Evolutionary conservation across 495 filamentous ascomycete genomes (phyloP), one percentile per base, ranked within the genome.

Genomic region (Terfezia boudieri): DNA sequence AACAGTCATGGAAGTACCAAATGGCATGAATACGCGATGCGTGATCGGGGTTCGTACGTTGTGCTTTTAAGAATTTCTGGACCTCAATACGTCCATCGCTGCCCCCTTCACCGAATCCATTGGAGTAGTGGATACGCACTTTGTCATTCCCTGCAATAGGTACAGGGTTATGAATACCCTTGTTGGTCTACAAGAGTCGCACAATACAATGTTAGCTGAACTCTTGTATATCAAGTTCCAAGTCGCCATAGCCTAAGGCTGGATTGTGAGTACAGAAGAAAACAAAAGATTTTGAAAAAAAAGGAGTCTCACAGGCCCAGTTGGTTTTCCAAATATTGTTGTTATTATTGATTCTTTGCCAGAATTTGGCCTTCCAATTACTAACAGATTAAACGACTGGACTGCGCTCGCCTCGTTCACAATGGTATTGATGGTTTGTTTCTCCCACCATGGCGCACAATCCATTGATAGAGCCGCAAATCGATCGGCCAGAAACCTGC

Each of bases 1-100:
- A 46, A 36, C 50, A 51, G 46, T 61, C 59, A 32, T 56, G 14
- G 36, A 59, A 61, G 11, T 61, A 60, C 58, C 59, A 61, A 17
- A 61, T 36, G 43, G 55, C 58, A 37, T 61, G 59, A 9, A 61
- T 38, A 16, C 46, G 46, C 12, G 43, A 26, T 32, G 55, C 53
- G 4, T 17, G 52, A 9, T 60, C 43, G 16, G 2, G 41, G 5
- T 53, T 26, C 3, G 41, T 52, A 16, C 49, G 36, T 46, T 57
- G 48, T 12, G 50, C 14, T 8, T 49, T 35, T 4, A 60, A 2
- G 43, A 61, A 60, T 49, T 53, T 38, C 38, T 57, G 38, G 11
- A 61, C 55, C 8, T 11, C 16, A 46, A 49, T 55, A 8, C 37
- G 20, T 12, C 43, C 49, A 14, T 61, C 58, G 37, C 49, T 61